Conservation (phyloP, 2,329 filamentous ascomycete genomes). For the Arthroderma sp. region DNA sequence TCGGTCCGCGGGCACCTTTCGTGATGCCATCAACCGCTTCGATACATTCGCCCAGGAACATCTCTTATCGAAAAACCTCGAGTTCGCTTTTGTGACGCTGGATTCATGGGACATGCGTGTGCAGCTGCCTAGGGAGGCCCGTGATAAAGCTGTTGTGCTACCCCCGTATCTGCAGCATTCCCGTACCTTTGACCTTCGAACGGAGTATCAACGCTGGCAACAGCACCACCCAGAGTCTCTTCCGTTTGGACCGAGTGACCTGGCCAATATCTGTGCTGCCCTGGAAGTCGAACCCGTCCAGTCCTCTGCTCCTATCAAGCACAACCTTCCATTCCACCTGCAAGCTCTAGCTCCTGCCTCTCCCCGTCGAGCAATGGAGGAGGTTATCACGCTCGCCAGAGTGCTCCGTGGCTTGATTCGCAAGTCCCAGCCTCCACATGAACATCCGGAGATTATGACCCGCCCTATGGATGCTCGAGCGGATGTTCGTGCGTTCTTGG, state of each 20-base stretch:
- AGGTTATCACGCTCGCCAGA: constrained; percentile 84
- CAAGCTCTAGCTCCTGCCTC: constrained; percentile 92
- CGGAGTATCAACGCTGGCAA: constrained; percentile 97
- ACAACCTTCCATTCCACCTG: constrained; percentile 94
- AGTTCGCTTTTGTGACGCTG: constrained; percentile 96
- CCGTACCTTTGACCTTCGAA: constrained; percentile 88
- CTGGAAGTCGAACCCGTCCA: constrained; percentile 97
- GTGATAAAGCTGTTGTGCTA: constrained; percentile 94
- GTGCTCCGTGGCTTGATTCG: constrained; percentile 85
- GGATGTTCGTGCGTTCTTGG: constrained; percentile 89
- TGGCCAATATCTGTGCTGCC: constrained; percentile 95
- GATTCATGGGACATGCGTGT: constrained; percentile 98
- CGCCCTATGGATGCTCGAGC: constrained; percentile 93
- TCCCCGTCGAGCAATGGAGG: constrained; percentile 91
- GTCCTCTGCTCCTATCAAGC: constrained; percentile 94
- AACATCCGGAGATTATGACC: constrained; percentile 88
- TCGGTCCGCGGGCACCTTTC: constrained; percentile 90
- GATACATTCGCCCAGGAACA: constrained; percentile 89
- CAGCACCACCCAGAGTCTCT: constrained; percentile 96
- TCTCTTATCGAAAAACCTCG: constrained; percentile 76
- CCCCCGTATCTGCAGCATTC: constrained; percentile 97
- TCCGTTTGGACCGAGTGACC: constrained; percentile 86
- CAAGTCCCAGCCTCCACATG: constrained; percentile 87
- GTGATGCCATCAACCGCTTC: constrained; percentile 90
- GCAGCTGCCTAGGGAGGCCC: constrained; percentile 90